A percentile compares a stretch with the other conserved stretches of the same genome.
Conservation (phyloP, 495 filamentous ascomycete genomes). For the Ramalina intermedia region DNA sequence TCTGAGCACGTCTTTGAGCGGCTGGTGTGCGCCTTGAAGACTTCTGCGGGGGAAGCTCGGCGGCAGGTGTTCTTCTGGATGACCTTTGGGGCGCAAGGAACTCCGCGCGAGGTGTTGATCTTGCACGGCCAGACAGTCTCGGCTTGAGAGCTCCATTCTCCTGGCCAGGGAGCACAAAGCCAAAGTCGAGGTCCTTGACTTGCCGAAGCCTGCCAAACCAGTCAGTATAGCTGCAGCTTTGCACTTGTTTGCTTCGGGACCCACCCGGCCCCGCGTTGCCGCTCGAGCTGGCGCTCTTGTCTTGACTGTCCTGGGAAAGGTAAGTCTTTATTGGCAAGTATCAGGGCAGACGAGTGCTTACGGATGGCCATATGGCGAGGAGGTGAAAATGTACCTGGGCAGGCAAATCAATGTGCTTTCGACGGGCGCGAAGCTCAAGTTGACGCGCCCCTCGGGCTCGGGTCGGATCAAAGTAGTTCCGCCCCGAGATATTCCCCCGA, state of each 20-base stretch:
- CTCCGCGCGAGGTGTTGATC: conserved; percentile 7
- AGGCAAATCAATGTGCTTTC: no score
- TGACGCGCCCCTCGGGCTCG: no score
- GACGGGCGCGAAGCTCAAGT: no score
- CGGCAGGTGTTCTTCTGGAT: conserved; percentile 4
- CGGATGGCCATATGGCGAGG: neutral
- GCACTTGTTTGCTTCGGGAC: neutral
- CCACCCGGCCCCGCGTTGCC: conserved; percentile 15
- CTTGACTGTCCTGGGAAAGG: neutral
- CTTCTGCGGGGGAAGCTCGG: neutral
- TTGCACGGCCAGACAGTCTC: conserved; percentile 6
- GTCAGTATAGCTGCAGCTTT: neutral
- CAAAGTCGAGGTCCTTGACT: conserved; percentile 9
- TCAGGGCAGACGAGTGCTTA: neutral
- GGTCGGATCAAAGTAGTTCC: no score
- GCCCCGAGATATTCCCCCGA: no score
- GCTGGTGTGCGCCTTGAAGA: neutral
- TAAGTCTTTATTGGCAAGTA: neutral
- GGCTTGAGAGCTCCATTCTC: conserved; percentile 3
- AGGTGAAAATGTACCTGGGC: no score
- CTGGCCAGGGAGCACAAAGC: conserved; percentile 9
- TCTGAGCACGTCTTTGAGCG: neutral
- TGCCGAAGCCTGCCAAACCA: conserved; percentile 6
- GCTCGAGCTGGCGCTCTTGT: conserved; percentile 10
- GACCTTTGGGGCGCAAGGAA: conserved; percentile 5